A percentile compares a stretch with the other conserved stretches of the same genome.
These are phyloP conservation scores for Dictyostelium discoideum DNA, from an alignment of 78 protist genomes.

Conservation along the genomic window DNA sequence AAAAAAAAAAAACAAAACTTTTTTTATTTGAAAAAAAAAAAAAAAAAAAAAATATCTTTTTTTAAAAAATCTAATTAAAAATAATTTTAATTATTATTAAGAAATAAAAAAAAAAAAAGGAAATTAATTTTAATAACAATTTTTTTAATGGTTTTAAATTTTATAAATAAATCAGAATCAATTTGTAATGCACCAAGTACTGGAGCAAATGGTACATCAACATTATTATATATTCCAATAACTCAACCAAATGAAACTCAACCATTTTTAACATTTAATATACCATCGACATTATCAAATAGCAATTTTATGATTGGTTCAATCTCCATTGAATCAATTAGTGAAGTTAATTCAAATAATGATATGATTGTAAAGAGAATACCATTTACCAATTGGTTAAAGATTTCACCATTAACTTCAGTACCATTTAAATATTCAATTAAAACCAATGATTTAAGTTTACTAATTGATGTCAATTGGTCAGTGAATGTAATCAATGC, in stretches of 20 bases:
- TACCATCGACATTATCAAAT: not conserved
- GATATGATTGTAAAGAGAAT: not conserved
- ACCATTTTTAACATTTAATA: not conserved
- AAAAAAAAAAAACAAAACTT: too few species aligned
- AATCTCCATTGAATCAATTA: not conserved
- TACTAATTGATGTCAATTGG: not conserved
- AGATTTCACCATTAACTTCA: not conserved
- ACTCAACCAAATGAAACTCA: not conserved
- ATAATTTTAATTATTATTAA: too few species aligned
- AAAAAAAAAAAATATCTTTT: too few species aligned
- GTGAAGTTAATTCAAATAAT: not conserved
- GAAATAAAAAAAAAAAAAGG: not conserved
- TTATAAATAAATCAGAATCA: not conserved
- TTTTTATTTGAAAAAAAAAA: too few species aligned
- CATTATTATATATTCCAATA: not conserved
- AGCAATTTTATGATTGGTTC: not conserved
- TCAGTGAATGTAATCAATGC: not conserved
- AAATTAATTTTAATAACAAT: too few species aligned
- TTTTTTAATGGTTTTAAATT: too few species aligned
- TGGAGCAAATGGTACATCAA: not conserved
- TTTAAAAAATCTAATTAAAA: too few species aligned
- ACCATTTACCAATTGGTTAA: not conserved
- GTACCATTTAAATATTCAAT: not conserved
- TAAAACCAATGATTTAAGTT: not conserved
- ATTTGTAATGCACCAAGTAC: not conserved